Percentiles rank a stretch among this genome's conserved stretches.
phyloP scores from a whole-genome alignment of 257 asterid species.

The Galeopsis tetrahit region DNA sequence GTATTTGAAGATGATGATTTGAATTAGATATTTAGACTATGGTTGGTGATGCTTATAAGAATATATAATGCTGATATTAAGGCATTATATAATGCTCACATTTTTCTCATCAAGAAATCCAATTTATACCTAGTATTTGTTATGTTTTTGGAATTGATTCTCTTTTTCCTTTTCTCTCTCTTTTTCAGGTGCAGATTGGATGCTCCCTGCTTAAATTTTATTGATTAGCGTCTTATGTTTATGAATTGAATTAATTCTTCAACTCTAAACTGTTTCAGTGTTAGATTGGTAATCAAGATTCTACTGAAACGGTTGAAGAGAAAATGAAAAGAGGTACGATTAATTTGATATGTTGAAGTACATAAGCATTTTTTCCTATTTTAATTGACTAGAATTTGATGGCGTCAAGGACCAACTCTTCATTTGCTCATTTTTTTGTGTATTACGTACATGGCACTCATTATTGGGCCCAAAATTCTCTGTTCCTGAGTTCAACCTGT shows the following conservation, averaged over 20 bases:
- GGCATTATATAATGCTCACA: too few species aligned
- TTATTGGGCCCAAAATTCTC: neutral
- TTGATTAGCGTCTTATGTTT: neutral
- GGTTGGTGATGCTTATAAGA: too few species aligned
- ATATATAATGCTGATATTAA: too few species aligned
- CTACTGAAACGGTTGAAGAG: neutral
- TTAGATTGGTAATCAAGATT: conserved; percentile 1
- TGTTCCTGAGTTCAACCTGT: neutral
- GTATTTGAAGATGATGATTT: too few species aligned
- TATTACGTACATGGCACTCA: neutral
- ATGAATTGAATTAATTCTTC: neutral
- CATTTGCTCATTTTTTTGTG: neutral
- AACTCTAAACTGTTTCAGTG: neutral
- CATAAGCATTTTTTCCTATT: neutral
- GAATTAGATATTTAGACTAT: too few species aligned
- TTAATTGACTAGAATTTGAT: neutral
- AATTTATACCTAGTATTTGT: too few species aligned
- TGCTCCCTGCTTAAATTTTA: neutral
- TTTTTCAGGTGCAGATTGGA: neutral
- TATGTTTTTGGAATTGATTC: too few species aligned
- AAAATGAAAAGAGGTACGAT: neutral
- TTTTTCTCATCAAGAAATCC: neutral
- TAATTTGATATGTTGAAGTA: neutral
- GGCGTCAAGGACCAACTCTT: neutral
- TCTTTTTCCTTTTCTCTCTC: neutral